Conservation (phyloP, 106 monocot species). For the Platanthera guangdongensis region DNA sequence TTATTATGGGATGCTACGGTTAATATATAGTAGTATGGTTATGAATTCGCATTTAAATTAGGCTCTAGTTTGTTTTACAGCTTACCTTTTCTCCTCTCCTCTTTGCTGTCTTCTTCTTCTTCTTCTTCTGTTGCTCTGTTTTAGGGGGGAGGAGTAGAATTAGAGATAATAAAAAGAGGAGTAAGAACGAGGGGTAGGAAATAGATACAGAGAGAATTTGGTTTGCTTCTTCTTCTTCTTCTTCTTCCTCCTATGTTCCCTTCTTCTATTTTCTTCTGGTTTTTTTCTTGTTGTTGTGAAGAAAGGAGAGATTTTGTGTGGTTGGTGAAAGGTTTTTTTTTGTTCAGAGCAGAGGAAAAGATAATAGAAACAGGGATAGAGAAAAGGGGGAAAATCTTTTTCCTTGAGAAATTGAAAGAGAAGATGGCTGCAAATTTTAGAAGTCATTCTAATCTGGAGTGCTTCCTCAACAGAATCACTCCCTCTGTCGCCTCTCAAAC, state of each 20-base stretch:
- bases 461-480: constrained; percentile 37
- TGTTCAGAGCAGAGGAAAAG: not conserved
- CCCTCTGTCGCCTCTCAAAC: constrained; percentile 36
- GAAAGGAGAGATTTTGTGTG: not conserved
- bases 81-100: not conserved
- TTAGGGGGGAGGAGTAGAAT: not conserved
- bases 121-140: constrained; percentile 2
- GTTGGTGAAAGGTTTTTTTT: not conserved
- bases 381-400: not conserved
- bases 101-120: constrained; percentile 7
- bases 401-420: not conserved
- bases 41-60: not conserved
- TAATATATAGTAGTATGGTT: not conserved
- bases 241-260: not conserved
- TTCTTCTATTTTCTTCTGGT: not conserved
- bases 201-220: not conserved
- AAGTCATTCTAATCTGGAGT: constrained; percentile 39
- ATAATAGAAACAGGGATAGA: not conserved
- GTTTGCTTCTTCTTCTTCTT: not conserved
- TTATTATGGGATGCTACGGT: not conserved
- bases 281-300: not conserved
- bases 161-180: not conserved
- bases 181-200: not conserved
- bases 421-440: constrained; percentile 16
- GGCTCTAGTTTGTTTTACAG: not conserved